Conservation (phyloP, 2,329 filamentous ascomycete genomes). For the Aspergillus ochraceus region DNA sequence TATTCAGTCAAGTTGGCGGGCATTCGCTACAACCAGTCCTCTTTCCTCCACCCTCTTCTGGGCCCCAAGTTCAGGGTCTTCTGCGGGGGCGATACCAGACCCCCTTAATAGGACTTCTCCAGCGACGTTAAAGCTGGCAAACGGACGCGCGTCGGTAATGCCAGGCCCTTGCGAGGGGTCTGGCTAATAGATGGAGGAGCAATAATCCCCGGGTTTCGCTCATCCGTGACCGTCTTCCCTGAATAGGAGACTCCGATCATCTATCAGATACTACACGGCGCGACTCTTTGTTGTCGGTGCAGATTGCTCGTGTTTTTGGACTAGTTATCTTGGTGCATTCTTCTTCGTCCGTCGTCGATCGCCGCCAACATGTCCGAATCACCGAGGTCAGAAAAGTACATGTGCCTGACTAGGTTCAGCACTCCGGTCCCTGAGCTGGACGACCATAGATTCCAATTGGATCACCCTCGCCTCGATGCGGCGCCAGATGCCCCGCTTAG, state of each 20-base stretch:
- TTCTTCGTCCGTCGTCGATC: neutral
- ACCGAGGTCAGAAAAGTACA: slow-evolving; percentile 63
- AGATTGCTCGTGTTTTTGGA: slow-evolving; percentile 1
- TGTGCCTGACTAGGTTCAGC: slow-evolving; percentile 61
- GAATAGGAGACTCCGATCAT: slow-evolving; percentile 7
- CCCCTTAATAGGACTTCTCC: slow-evolving; percentile 76
- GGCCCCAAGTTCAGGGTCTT: slow-evolving; percentile 93
- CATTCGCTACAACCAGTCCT: slow-evolving; percentile 68
- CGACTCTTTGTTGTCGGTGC: neutral
- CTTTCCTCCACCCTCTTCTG: slow-evolving; percentile 82
- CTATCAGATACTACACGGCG: neutral
- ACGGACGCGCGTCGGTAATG: slow-evolving; percentile 37
- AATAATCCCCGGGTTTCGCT: slow-evolving; percentile 30
- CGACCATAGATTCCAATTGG: slow-evolving; percentile 68
- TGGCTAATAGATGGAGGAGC: slow-evolving; percentile 41
- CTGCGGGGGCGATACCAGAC: slow-evolving; percentile 94
- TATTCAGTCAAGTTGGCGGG: slow-evolving; percentile 91
- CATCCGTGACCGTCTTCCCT: slow-evolving; percentile 21
- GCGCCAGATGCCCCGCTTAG: slow-evolving; percentile 38
- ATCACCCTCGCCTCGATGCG: slow-evolving; percentile 35
- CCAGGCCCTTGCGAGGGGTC: slow-evolving; percentile 45
- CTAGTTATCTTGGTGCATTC: neutral
- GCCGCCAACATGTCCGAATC: slow-evolving; percentile 49
- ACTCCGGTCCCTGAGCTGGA: slow-evolving; percentile 70
- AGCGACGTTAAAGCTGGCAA: slow-evolving; percentile 33